Percentiles rank a stretch among this genome's conserved stretches.
phyloP scores from a whole-genome alignment of 176 grass and related monocot genomes.

The Rhynchospora breviuscula region DNA sequence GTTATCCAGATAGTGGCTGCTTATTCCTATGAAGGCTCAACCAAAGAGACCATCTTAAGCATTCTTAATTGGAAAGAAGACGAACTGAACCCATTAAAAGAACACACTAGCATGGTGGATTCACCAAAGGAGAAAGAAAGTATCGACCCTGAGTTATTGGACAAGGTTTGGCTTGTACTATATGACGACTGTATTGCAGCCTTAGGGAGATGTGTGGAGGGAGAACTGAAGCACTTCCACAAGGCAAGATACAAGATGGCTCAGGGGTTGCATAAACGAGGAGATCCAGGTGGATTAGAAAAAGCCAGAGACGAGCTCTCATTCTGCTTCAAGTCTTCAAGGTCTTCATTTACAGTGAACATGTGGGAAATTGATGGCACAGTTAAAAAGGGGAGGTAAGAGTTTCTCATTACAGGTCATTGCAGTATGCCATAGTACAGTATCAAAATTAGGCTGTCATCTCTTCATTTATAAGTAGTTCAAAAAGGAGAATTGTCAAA shows the following conservation, averaged over 20 bases:
- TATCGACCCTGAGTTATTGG: conserved; percentile 54
- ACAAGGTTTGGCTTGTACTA: conserved; percentile 82
- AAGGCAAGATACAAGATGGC: conserved; percentile 92
- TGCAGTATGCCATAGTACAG: not conserved
- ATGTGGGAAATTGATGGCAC: conserved; percentile 99
- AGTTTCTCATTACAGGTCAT: not conserved
- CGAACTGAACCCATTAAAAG: conserved; percentile 41
- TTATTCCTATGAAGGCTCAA: conserved; percentile 59
- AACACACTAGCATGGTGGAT: conserved; percentile 41
- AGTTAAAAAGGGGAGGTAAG: conserved; percentile 85
- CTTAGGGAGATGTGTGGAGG: conserved; percentile 82
- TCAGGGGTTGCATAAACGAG: conserved; percentile 78
- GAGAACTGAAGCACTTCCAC: conserved; percentile 96
- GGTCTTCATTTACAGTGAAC: conserved; percentile 86
- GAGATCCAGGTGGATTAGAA: conserved; percentile 65
- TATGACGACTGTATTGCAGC: conserved; percentile 89
- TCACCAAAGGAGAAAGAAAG: conserved; percentile 38
- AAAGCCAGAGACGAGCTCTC: conserved; percentile 84
- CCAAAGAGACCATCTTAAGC: conserved; percentile 59
- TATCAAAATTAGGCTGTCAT: not conserved
- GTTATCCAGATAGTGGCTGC: conserved; percentile 72
- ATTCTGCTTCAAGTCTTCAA: conserved; percentile 98
- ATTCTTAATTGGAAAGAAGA: conserved; percentile 47
- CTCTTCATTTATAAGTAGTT: not conserved
- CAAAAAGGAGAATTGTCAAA: not conserved